Percentiles rank a stretch among this genome's conserved stretches.
phyloP scores from a whole-genome alignment of 1,139 yeast genomes.

The Magnusiomyces suaveolens region DNA sequence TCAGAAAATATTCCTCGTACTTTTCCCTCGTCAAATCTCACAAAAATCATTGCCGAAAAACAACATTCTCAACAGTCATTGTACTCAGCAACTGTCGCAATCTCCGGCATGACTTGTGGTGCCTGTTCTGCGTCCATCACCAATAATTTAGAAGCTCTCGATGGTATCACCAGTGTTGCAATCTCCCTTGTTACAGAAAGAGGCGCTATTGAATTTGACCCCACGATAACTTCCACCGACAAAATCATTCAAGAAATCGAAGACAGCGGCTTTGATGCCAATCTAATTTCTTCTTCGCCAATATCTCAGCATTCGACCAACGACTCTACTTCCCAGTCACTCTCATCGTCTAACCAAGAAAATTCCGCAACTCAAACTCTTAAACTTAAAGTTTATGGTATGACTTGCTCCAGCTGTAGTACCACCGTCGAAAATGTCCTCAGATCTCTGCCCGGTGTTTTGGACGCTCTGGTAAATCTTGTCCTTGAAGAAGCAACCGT shows the following conservation, averaged over 20 bases:
- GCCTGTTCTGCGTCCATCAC: constrained; percentile 65
- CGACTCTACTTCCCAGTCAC: not conserved
- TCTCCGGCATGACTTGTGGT: constrained; percentile 65
- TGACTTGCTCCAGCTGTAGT: constrained; percentile 56
- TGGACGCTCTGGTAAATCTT: constrained; percentile 34
- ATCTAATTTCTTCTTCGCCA: constrained; percentile 33
- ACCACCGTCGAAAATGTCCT: constrained; percentile 42
- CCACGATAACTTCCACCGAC: constrained; percentile 28
- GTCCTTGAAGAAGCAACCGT: constrained; percentile 39
- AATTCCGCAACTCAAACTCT: not conserved
- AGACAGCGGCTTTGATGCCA: constrained; percentile 66
- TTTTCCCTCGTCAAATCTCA: not conserved
- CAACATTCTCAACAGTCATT: not conserved
- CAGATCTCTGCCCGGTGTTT: constrained; percentile 39
- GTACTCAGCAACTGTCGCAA: constrained; percentile 18
- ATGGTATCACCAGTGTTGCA: constrained; percentile 44
- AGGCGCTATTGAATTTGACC: constrained; percentile 48
- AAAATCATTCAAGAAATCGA: constrained; percentile 46
- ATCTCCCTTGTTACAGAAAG: constrained; percentile 70
- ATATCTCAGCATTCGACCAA: constrained; percentile 11
- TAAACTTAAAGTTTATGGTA: constrained; percentile 42
- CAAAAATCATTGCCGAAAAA: not conserved
- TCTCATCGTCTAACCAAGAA: not conserved
- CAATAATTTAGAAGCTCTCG: constrained; percentile 38
- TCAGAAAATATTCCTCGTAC: constrained; percentile 8